Evolutionary conservation across 306 rosid genomes (phyloP), one percentile per base, ranked within the genome.

Genomic region (Hippophae tibetana): DNA sequence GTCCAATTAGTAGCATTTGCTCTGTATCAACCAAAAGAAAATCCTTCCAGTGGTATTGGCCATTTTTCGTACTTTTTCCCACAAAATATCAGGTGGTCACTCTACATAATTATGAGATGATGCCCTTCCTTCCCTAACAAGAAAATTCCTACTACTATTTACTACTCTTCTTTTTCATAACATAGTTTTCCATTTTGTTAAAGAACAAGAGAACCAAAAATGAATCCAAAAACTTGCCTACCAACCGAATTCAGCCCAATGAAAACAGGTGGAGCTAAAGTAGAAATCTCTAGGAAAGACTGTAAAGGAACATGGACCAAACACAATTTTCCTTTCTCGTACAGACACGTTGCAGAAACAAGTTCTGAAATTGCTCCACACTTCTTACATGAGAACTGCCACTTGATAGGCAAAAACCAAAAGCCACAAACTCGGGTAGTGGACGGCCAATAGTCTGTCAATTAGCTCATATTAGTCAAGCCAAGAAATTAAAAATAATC

Each of bases 161-260:
- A 18, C 23, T 18, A 18, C 23, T 18, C 23, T 18, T 18, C 23
- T 18, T 31, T 31, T 2, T 31, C 38, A 18, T 31, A 31, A 31
- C 38, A 31, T 31, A 31, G 0, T 31, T 31, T 31, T 31, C 38
- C 38, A 31, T 4, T 0, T 31, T 31, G 38, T 31, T 31, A 31
- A 31, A 12, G 53, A 11, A 12, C 5, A 14, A 49, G 7, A 56
- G 65, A 59, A 55, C 62, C 42, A 54, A 68, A 23, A 69, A 61
- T 61, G 56, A 67, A 55, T 46, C 11, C 42, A 8, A 54, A 59
- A 73, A 72, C 67, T 51, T 78, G 79, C 96, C 96, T 85, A 70
- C 94, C 90, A 62, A 82, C 71, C 61, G 96, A 86, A 67, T 84
- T 85, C 69, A 88, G 73, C 60, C 96, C 94, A 61, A 88, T 67